phyloP scores from a whole-genome alignment of 306 rosid species.

The Corylus americana region DNA sequence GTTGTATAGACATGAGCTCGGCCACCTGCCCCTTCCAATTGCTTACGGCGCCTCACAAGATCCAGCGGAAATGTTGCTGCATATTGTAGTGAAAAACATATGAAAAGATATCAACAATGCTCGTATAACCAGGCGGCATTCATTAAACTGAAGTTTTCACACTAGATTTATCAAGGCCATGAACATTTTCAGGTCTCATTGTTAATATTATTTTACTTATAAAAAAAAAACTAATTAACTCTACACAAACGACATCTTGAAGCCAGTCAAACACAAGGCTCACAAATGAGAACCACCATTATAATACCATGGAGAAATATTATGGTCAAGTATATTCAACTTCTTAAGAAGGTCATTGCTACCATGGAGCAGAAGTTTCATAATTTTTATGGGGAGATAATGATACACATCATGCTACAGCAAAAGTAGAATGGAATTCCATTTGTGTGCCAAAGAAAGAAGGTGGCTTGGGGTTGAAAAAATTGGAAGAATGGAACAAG shows the following conservation, averaged over 20 bases:
- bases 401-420: no score
- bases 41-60: conserved; percentile 94
- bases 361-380: no score
- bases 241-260: not conserved
- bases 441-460: no score
- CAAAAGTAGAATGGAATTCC: no score
- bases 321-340: no score
- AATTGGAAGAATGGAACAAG: no score
- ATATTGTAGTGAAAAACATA: conserved; percentile 33
- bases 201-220: not conserved
- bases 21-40: conserved; percentile 96
- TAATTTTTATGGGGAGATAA: no score
- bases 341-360: no score
- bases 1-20: conserved; percentile 85
- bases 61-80: conserved; percentile 99
- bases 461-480: no score
- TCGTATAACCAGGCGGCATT: not conserved
- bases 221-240: not conserved
- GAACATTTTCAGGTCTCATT: not conserved
- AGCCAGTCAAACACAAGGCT: not conserved
- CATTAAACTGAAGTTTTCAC: not conserved
- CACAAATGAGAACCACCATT: not conserved
- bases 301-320: not conserved
- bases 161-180: conserved; percentile 18
- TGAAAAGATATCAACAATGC: conserved; percentile 26